These are phyloP conservation scores for Populus tomentosa DNA, from an alignment of 441 rosid species.

Conservation along the genomic window DNA sequence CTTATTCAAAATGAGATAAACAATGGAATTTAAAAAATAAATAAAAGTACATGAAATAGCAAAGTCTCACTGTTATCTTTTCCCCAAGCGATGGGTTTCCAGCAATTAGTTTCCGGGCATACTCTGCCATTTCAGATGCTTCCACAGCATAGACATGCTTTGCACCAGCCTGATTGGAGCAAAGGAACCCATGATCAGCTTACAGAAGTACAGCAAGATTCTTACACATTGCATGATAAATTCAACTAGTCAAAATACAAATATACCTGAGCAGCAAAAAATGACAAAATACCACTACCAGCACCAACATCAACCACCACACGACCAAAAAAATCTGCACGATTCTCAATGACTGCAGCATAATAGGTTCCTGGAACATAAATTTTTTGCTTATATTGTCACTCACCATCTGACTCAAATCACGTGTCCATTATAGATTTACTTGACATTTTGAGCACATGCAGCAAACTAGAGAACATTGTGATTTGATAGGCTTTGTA, in stretches of 20 bases:
- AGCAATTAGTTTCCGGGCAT: slow-evolving; percentile 86
- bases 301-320: slow-evolving; percentile 98
- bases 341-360: slow-evolving; percentile 94
- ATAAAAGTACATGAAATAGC: slow-evolving; percentile 4
- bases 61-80: slow-evolving; percentile 66
- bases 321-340: slow-evolving; percentile 75
- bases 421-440: neutral
- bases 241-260: neutral
- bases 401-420: neutral
- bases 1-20: slow-evolving; percentile 22
- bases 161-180: slow-evolving; percentile 77
- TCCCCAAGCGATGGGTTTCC: slow-evolving; percentile 76
- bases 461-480: neutral
- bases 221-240: neutral
- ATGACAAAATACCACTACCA: slow-evolving; percentile 93
- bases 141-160: slow-evolving; percentile 97
- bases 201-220: slow-evolving; percentile 1
- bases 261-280: slow-evolving; percentile 92
- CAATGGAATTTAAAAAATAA: slow-evolving; percentile 1
- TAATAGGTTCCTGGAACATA: slow-evolving; percentile 74
- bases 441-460: neutral
- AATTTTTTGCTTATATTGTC: neutral
- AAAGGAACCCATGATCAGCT: slow-evolving; percentile 13
- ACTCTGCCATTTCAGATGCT: slow-evolving; percentile 98
- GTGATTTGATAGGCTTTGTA: neutral